Conservation (phyloP, 129 eudicot species). For the Apium graveolens region DNA sequence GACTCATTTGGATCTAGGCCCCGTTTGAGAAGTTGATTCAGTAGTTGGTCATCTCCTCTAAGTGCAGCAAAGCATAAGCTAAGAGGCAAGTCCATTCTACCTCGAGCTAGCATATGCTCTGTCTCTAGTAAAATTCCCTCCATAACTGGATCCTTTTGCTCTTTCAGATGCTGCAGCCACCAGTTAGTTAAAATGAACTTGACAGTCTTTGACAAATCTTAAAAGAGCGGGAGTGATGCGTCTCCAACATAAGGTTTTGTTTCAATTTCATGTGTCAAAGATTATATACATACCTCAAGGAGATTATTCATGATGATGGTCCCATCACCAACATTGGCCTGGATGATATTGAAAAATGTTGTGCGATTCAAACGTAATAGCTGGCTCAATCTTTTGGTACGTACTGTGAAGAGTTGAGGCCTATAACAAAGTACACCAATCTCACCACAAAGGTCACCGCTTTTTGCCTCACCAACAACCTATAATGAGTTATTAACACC, state of each 20-base stretch:
- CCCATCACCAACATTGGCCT: slow-evolving; percentile 97
- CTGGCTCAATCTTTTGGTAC: slow-evolving; percentile 76
- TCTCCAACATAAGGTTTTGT: not conserved
- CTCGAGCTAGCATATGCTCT: slow-evolving; percentile 83
- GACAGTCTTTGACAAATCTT: not conserved
- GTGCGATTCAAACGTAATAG: slow-evolving; percentile 70
- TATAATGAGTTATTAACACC: slow-evolving; percentile 16
- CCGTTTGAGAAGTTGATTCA: slow-evolving; percentile 66
- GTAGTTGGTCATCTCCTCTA: slow-evolving; percentile 62
- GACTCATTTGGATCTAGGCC: slow-evolving; percentile 97
- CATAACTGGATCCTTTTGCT: slow-evolving; percentile 57
- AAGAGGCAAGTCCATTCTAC: slow-evolving; percentile 85
- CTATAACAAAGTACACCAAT: slow-evolving; percentile 91
- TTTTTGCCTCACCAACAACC: slow-evolving; percentile 72
- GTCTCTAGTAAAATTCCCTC: slow-evolving; percentile 78
- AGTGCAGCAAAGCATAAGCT: slow-evolving; percentile 86
- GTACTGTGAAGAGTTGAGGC: slow-evolving; percentile 86
- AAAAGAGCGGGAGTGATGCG: not conserved
- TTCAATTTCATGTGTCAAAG: not conserved
- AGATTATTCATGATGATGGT: slow-evolving; percentile 85
- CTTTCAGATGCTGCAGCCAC: slow-evolving; percentile 70
- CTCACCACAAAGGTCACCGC: slow-evolving; percentile 85
- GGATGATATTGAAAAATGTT: slow-evolving; percentile 63
- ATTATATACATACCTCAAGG: slow-evolving; percentile 42
- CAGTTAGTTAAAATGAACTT: not conserved